Evolutionary conservation across 2,329 filamentous ascomycete species (phyloP).

Genomic region (Cytospora paraplurivora): DNA sequence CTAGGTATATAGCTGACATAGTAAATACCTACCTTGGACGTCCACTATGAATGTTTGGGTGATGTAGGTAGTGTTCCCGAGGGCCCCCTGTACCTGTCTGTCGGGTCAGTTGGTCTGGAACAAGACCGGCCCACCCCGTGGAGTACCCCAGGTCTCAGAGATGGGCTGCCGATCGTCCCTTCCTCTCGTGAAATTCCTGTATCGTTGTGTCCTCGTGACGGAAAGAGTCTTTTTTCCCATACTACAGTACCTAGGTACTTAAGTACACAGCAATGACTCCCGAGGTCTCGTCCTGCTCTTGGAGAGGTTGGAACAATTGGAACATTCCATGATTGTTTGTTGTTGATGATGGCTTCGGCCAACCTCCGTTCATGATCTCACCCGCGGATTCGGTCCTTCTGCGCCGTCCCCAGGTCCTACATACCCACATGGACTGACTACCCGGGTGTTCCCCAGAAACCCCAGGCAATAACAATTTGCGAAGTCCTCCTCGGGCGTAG

Average conservation of each 20-base stretch:
- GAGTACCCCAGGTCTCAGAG: background rate
- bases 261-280: too few relatives aligned
- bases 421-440: constrained; percentile 15
- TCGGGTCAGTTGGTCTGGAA: background rate
- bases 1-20: background rate
- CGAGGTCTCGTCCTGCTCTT: background rate
- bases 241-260: too few relatives aligned
- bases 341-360: constrained; percentile 13
- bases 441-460: constrained; percentile 17
- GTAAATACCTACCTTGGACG: background rate
- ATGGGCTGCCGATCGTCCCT: constrained; percentile 19
- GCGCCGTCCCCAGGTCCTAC: constrained; percentile 11
- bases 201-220: constrained; percentile 15
- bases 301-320: background rate
- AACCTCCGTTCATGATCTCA: constrained; percentile 16
- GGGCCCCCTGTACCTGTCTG: background rate
- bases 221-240: background rate
- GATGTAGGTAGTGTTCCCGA: background rate
- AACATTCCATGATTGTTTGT: background rate
- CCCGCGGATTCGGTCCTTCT: constrained; percentile 27
- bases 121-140: background rate
- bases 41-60: background rate
- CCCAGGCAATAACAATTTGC: background rate
- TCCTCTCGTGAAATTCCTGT: constrained; percentile 10
- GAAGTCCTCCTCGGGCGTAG: background rate